Evolutionary conservation across 805 yeast genomes (phyloP).

Genomic region (Danielozyma ontarioensis): DNA sequence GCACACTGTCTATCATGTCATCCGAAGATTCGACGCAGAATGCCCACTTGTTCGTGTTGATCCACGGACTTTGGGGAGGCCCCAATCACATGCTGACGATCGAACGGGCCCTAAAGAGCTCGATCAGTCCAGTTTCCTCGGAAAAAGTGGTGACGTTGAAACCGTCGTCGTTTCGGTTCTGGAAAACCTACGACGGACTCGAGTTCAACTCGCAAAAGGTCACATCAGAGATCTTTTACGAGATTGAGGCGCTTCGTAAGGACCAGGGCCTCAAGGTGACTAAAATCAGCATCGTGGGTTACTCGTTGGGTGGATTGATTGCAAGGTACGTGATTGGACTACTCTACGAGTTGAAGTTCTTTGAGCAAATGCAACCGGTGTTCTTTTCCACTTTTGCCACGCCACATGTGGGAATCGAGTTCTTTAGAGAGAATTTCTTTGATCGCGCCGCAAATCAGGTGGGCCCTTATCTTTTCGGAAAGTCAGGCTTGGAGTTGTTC

Average conservation of each 20-base stretch:
- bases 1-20: not conserved
- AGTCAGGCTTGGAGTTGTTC: conserved; percentile 32
- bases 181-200: conserved; percentile 42
- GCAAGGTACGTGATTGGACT: conserved; percentile 36
- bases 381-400: conserved; percentile 40
- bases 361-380: conserved; percentile 30
- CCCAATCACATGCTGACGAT: conserved; percentile 37
- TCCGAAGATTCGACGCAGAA: conserved; percentile 3
- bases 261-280: conserved; percentile 23
- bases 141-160: conserved; percentile 30
- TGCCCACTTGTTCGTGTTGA: conserved; percentile 35
- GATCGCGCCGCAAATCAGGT: conserved; percentile 26
- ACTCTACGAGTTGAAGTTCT: conserved; percentile 28
- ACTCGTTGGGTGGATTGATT: conserved; percentile 40
- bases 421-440: conserved; percentile 27
- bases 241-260: conserved; percentile 32
- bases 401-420: conserved; percentile 40
- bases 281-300: conserved; percentile 36
- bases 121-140: conserved; percentile 12
- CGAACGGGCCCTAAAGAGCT: conserved; percentile 24
- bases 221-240: conserved; percentile 33
- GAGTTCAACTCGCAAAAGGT: conserved; percentile 30
- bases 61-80: conserved; percentile 43
- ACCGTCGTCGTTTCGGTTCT: conserved; percentile 37
- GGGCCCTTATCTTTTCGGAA: conserved; percentile 34